Evolutionary conservation across 257 asterid species (phyloP).

Genomic region (Petrea volubilis): DNA sequence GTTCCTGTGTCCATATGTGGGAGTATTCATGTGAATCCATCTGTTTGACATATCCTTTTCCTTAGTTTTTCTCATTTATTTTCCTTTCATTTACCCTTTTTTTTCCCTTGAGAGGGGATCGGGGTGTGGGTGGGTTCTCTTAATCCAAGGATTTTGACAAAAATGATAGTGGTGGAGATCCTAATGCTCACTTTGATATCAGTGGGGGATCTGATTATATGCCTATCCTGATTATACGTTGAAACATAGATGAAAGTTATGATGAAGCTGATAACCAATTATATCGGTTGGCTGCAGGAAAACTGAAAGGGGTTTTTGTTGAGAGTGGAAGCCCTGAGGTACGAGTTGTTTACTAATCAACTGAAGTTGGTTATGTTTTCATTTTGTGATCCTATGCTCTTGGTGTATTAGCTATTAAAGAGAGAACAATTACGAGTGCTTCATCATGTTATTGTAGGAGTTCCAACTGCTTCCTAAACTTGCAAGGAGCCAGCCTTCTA

Average conservation of each 20-base stretch:
- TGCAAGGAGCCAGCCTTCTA: slow-evolving; percentile 72
- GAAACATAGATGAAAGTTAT: background rate
- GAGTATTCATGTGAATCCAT: slow-evolving; percentile 3
- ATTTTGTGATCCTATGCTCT: background rate
- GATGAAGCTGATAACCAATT: slow-evolving; percentile 9
- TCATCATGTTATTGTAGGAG: slow-evolving; percentile 45
- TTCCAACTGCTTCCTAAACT: slow-evolving; percentile 86
- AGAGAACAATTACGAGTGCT: background rate
- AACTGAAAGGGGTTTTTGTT: slow-evolving; percentile 84
- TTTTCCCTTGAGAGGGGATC: background rate
- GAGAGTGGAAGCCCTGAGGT: slow-evolving; percentile 98
- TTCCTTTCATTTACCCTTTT: background rate
- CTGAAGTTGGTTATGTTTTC: background rate
- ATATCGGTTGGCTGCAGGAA: slow-evolving; percentile 61
- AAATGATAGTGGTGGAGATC: background rate
- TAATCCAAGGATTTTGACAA: background rate
- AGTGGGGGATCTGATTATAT: background rate
- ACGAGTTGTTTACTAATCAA: slow-evolving; percentile 7
- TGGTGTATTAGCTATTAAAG: background rate
- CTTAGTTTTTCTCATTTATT: background rate
- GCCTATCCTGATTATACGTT: background rate
- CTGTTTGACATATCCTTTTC: background rate
- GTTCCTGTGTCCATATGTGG: slow-evolving; percentile 2
- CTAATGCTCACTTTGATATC: background rate
- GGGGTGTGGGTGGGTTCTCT: background rate